Base-by-base conservation (phyloP, 2,329 filamentous ascomycete genomes). In the Pseudocercospora fijiensis region DNA sequence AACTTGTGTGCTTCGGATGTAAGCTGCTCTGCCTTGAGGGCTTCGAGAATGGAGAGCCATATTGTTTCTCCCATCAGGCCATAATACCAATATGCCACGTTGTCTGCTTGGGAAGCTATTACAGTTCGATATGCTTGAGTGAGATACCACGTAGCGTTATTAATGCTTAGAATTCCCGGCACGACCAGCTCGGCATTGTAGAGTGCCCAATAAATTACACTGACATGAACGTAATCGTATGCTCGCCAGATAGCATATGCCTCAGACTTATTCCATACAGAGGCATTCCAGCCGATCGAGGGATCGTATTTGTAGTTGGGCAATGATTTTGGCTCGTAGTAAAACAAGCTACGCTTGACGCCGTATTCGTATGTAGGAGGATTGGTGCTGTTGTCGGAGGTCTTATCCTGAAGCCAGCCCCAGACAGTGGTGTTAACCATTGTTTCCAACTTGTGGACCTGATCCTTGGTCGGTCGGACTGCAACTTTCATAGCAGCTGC, bases 41-140 rank as follows among this genome's bases (percentile, higher is more conserved):
- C 85, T 3, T 75, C 65, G 0, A 87, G 75, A 2, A 87, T 77
- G 63, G 84, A 78, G 0, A 83, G 83, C 62, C 83, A 83, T 0
- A 87, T 80, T 0, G 83, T 85, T 74, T 87, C 85, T 0, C 85
- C 85, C 85, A 87, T 87, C 0, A 87, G 69, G 0, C 85, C 85
- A 7, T 80, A 75, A 0, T 79, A 71, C 4, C 75, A 76, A 59
- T 85, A 85, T 8, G 82, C 79, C 0, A 71, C 63, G 26, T 33
- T 28, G 52, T 64, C 47, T 28, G 51, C 27, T 24, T 62, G 49
- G 13, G 58, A 30, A 7, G 58, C 69, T 13, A 78, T 72, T 0
- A 84, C 76, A 0, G 85, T 87, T 47, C 79, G 77, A 61, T 83
- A 84, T 1, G 85, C 83, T 58, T 85, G 82, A 22, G 75, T 72